Conservation (phyloP, 768 basidiomycete species). For the Psilocybe azurescens region DNA sequence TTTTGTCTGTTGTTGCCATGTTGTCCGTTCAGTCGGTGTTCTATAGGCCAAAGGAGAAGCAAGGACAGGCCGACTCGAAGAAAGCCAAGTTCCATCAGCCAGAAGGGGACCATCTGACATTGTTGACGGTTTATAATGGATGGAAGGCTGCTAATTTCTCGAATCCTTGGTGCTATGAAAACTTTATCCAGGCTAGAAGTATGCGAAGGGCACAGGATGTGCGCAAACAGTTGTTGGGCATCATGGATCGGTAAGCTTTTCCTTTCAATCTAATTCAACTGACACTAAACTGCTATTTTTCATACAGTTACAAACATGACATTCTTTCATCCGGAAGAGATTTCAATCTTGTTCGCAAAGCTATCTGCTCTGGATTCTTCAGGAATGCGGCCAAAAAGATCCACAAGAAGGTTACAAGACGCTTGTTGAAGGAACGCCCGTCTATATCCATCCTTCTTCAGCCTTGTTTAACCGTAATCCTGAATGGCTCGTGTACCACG, state of each 20-base stretch:
- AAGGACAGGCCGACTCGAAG: conserved; percentile 98
- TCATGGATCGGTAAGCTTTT: conserved; percentile 89
- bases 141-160: conserved; percentile 98
- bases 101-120: conserved; percentile 93
- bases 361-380: conserved; percentile 98
- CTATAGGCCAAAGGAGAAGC: conserved; percentile 99
- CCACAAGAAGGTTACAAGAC: conserved; percentile 99
- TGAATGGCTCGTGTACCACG: conserved; percentile 96
- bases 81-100: conserved; percentile 99
- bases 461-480: conserved; percentile 96
- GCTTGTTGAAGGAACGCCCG: conserved; percentile 95
- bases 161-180: conserved; percentile 99
- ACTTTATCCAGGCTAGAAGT: conserved; percentile 97
- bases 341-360: conserved; percentile 90
- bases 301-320: conserved; percentile 90
- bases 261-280: not conserved
- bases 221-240: conserved; percentile 94
- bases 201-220: conserved; percentile 98
- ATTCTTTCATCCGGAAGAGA: conserved; percentile 92
- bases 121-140: conserved; percentile 96
- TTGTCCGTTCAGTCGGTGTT: conserved; percentile 95
- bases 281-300: conserved; percentile 16
- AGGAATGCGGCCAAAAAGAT: conserved; percentile 98
- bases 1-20: conserved; percentile 97
- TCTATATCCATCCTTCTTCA: conserved; percentile 97